phyloP scores from a whole-genome alignment of 2,329 filamentous ascomycete genomes.

The Trichophyton verrucosum region DNA sequence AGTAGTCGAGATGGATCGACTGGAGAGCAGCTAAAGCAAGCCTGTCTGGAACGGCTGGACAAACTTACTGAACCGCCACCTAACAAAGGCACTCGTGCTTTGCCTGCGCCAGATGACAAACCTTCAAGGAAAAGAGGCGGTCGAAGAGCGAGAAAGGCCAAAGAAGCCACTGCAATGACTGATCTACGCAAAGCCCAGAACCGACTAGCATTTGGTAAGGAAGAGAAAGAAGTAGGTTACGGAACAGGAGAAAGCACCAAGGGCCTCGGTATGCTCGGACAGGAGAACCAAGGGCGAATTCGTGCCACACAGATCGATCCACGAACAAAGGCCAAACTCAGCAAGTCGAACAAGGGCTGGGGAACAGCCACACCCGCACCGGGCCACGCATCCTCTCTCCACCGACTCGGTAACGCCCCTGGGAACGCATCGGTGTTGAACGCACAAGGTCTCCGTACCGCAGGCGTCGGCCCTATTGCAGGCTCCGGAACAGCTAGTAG shows the following conservation, averaged over 20 bases:
- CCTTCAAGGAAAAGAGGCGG: constrained; percentile 86
- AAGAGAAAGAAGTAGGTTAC: constrained; percentile 87
- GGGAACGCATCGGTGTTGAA: constrained; percentile 53
- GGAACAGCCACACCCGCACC: constrained; percentile 51
- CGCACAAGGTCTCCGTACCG: constrained; percentile 54
- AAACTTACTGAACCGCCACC: constrained; percentile 86
- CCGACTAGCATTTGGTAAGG: constrained; percentile 86
- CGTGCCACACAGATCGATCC: constrained; percentile 82
- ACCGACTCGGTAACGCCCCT: constrained; percentile 57
- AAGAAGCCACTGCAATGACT: constrained; percentile 94
- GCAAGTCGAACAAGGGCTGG: constrained; percentile 94
- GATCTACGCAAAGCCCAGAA: constrained; percentile 94
- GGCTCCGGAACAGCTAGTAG: constrained; percentile 66
- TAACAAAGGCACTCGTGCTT: constrained; percentile 73
- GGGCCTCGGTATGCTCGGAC: constrained; percentile 91
- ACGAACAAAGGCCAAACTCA: constrained; percentile 82
- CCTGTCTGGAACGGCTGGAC: constrained; percentile 74
- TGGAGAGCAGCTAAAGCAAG: constrained; percentile 67
- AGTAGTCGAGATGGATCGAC: constrained; percentile 68
- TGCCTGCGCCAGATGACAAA: constrained; percentile 91
- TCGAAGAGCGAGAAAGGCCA: constrained; percentile 77
- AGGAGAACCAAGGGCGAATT: constrained; percentile 75
- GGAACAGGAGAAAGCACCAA: constrained; percentile 72
- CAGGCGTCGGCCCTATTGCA: constrained; percentile 63
- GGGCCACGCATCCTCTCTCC: constrained; percentile 63